A percentile compares a stretch with the other conserved stretches of the same genome.
Conservation (phyloP, 2,329 filamentous ascomycete genomes). For the Magnaporthiopsis rhizophila region DNA sequence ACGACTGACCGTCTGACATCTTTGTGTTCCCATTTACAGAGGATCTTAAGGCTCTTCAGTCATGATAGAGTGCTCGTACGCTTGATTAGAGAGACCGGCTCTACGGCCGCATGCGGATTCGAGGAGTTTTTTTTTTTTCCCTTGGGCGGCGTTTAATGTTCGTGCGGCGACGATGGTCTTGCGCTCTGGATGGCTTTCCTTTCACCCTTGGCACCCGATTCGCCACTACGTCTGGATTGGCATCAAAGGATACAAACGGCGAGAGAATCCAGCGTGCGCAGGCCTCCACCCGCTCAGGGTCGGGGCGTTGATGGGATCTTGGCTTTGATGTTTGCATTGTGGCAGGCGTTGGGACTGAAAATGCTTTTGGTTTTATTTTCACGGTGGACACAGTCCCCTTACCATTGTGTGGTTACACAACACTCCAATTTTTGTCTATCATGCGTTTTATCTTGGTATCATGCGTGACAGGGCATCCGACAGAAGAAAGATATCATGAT, state of each 20-base stretch:
- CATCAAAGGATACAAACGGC: not conserved
- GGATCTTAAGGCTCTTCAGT: constrained; percentile 12
- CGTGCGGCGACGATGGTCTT: not conserved
- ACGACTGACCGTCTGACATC: not conserved
- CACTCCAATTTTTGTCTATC: constrained; percentile 8
- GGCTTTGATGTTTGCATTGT: constrained; percentile 1
- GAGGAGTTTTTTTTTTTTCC: not conserved
- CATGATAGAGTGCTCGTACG: not conserved
- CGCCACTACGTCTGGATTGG: not conserved
- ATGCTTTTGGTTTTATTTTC: constrained; percentile 6
- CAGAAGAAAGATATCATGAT: constrained; percentile 5
- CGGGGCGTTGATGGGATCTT: not conserved
- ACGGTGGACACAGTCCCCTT: not conserved
- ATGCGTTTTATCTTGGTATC: not conserved
- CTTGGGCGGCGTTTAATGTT: not conserved
- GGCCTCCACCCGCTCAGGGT: not conserved
- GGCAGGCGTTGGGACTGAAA: constrained; percentile 6
- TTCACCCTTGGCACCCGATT: not conserved
- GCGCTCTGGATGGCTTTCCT: not conserved
- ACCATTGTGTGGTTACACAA: constrained; percentile 2
- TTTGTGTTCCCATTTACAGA: constrained; percentile 3
- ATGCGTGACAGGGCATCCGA: not conserved
- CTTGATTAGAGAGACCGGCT: not conserved
- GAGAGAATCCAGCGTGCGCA: not conserved
- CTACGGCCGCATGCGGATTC: not conserved